Evolutionary conservation across 257 asterid genomes (phyloP), one percentile per base, ranked within the genome.

Genomic region (Capsicum chinense): DNA sequence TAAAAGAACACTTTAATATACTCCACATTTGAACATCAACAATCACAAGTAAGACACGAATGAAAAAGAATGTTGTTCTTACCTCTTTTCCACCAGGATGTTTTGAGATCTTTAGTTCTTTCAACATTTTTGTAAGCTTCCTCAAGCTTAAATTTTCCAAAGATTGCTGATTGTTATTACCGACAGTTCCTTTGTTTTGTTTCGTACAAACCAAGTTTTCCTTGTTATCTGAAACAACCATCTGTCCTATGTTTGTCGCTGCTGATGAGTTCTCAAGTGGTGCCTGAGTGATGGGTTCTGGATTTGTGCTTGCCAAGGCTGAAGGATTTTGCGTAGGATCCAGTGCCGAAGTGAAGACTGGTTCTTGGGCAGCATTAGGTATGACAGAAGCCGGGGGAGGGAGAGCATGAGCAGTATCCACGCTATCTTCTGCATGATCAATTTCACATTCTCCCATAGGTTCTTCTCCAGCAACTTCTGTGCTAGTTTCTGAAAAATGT

Each of bases 211-310:
- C 82, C 73, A 86, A 15, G 17, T 84, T 74, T 33, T 92, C 97
- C 86, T 93, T 93, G 88, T 91, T 88, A 50, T 91, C 93, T 10
- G 90, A 69, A 71, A 85, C 58, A 73, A 33, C 6, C 26, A 85
- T 79, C 71, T 37, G 6, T 5, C 12, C 70, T 50, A 80, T 85
- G 73, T 47, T 33, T 13, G 73, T 13, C 5, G 4, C 73, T 66
- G 47, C 73, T 33, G 71, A 64, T 33, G 71, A 64, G 33, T 64
- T 64, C 71, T 64, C 71, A 33, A 66, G 47, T 66, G 73, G n/a
- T 66, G 47, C 33, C 73, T 66, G 1, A 2, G n/a, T 26, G 71
- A 26, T 64, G 44, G 11, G 42, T 64, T 64, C 71, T 26, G 33
- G 33, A 26, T 26, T 26, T 26, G 33, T 26, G 33, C 33, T 26